Base-by-base conservation (phyloP, 495 filamentous ascomycete genomes). In the Filosporella fistucella region DNA sequence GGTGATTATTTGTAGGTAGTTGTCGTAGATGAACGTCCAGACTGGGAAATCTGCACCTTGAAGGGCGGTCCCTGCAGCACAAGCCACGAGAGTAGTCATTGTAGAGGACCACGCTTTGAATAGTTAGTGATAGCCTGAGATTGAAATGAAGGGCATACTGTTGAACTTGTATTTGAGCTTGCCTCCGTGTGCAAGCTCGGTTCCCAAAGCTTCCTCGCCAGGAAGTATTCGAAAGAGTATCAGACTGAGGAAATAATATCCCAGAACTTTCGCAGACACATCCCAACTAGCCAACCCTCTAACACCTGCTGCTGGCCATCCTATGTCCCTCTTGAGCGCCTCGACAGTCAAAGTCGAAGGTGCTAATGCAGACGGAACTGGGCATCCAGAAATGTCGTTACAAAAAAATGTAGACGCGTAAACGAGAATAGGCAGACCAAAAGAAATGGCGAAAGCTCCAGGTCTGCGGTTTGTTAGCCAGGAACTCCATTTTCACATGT, bases 11-110 rank as follows among this genome's bases (percentile, higher is more conserved):
- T 88, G 86, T 24, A 89, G 49, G 63, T 89, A 91, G 65, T 97
- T 91, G 63, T 95, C 82, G 72, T 85, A 84, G 55, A 98, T 84
- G 71, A 87, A 98, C 16, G 84, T 88, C 93, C 91, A 98, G 21
- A 95, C 69, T 10, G 79, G 75, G 61, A 95, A 97, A 25, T 89
- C 75, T 16, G 88, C 75, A 24, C 93, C 93, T 57, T 94, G 75
- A 12, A 77, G 60, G 50, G 81, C 69, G 3, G 90, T 96, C 22
- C 89, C 88, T 10, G 80, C 78, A 39, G 81, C 82, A 47, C 81
- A 75, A 42, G 82, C 70, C 13, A 69, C 66, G 35, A 96, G 67
- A 26, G 80, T 88, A 49, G 85, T 69, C 41, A 90, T 56, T 30
- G 86, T 81, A 11, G 89, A 88, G 47, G 63, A 65, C 66, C 94